Base-by-base conservation (phyloP, 2,329 filamentous ascomycete genomes). In the Botrytis byssoidea region DNA sequence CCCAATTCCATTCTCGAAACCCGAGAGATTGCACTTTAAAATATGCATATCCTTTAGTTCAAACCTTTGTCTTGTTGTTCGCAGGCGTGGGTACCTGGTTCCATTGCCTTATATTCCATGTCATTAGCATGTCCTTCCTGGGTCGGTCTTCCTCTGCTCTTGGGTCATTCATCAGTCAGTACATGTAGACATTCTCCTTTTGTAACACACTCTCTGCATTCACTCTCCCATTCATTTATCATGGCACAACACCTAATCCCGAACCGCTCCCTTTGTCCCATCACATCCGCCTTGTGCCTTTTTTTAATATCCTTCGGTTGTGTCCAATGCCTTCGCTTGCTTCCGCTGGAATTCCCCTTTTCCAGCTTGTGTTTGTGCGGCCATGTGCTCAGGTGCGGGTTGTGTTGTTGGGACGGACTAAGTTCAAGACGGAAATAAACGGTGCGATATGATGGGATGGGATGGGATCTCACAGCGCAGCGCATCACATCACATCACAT, bases 31-130 rank as follows among this genome's bases (percentile, higher is more conserved):
- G 46, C 46, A 64, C n/a, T 66, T 67, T n/a, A 57, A 60, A 60
- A 67, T 67, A 40, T 67, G 65, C 35, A 67, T 40, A 40, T 68
- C 46, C 42, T 46, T 25, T 65, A n/a, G 35, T n/a, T 61, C 29
- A 48, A 25, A 35, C 63, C 10, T 65, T 35, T 65, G 35, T 25
- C 35, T 68, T n/a, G 25, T 68, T 40, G 37, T 68, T 55, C 51
- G 46, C 22, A n/a, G 51, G 65, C 65, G 25, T 68, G 44, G 48
- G 48, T 72, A 48, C 71, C 63, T 72, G 64, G 37, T 48, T 72
- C 40, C 29, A 37, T 46, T 68, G 70, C 70, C 70, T 44, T 59
- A 55, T 72, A 48, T 72, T 68, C 71, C 71, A 44, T 72, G 71
- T 42, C 63, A 22, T 59, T 42, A 72, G 63, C 71, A 65, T 72